A percentile compares a stretch with the other conserved stretches of the same genome.
Evolutionary conservation across 2,329 filamentous ascomycete species (phyloP).

Genomic region (Fusarium nelsonii): DNA sequence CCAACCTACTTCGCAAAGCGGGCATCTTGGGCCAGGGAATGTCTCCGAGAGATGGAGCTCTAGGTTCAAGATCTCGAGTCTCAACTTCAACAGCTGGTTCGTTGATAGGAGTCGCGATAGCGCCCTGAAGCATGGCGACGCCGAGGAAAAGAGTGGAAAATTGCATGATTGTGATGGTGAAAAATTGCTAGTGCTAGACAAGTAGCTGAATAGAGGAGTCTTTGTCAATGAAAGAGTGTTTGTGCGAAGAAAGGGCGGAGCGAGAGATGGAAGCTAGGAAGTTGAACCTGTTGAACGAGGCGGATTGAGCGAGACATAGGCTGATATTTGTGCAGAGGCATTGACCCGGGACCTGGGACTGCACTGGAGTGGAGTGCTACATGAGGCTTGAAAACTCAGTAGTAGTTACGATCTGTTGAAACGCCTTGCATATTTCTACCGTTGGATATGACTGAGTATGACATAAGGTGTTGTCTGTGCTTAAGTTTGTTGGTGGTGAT

Average conservation of each 20-base stretch:
- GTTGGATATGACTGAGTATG: background rate
- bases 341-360: background rate
- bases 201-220: conserved; percentile 3
- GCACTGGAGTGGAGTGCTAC: background rate
- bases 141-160: conserved; percentile 19
- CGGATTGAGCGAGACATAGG: background rate
- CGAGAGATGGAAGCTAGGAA: background rate
- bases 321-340: conserved; percentile 1
- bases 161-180: conserved; percentile 26
- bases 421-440: background rate
- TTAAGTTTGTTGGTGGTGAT: background rate
- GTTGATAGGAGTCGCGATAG: conserved; percentile 19
- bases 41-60: conserved; percentile 17
- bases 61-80: conserved; percentile 18
- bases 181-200: background rate
- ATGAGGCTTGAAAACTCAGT: background rate
- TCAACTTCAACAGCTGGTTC: conserved; percentile 6
- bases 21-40: conserved; percentile 28
- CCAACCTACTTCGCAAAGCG: background rate
- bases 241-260: conserved; percentile 2
- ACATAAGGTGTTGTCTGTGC: background rate
- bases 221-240: conserved; percentile 3
- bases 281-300: background rate
- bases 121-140: conserved; percentile 20
- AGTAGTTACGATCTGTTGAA: background rate